Conservation (phyloP, 2,329 filamentous ascomycete species). For the Diaporthe vaccinii region DNA sequence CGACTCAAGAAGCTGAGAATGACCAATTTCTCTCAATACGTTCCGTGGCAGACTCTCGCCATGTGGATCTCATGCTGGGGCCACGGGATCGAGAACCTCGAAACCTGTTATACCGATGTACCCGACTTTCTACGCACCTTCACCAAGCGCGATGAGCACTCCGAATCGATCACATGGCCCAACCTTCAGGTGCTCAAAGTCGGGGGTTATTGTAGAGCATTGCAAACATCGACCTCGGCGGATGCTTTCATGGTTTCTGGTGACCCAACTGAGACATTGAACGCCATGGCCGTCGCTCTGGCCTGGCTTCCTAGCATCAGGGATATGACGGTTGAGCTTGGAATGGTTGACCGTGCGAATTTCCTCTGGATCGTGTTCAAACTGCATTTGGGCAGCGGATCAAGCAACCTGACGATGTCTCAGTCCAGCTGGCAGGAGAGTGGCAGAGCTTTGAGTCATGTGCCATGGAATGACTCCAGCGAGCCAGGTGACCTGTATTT, state of each 20-base stretch:
- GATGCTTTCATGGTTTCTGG: neutral
- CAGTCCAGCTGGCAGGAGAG: accelerated
- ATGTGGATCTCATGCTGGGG: neutral
- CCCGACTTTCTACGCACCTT: neutral
- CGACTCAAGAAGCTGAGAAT: neutral
- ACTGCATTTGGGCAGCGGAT: neutral
- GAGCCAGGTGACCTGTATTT: neutral
- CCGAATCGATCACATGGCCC: neutral
- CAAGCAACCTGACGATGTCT: neutral
- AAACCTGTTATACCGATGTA: neutral
- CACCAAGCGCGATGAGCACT: accelerated
- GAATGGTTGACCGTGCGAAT: accelerated
- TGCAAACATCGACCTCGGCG: no score
- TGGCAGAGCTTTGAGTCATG: neutral
- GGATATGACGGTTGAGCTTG: neutral
- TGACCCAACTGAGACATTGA: neutral
- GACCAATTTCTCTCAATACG: no score
- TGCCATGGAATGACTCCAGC: neutral
- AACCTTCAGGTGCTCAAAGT: neutral
- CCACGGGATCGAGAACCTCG: neutral
- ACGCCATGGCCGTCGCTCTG: neutral
- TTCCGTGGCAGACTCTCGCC: neutral
- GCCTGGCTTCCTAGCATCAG: neutral
- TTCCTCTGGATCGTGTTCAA: neutral
- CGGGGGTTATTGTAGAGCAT: neutral